Base-by-base conservation (phyloP, 2,329 filamentous ascomycete genomes). In the Blumeriella jaapii region DNA sequence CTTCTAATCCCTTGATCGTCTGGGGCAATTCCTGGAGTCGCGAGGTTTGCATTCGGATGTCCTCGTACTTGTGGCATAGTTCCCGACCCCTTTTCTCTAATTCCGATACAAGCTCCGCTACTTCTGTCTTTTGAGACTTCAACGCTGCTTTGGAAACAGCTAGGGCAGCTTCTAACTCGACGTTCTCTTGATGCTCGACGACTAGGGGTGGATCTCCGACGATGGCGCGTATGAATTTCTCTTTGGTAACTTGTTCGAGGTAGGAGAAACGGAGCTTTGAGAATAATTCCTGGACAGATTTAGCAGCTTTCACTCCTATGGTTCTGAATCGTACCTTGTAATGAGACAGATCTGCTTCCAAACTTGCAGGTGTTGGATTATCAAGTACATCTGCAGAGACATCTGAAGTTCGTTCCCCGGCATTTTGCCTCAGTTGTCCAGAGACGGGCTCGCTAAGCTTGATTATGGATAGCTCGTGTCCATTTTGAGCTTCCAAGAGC, bases 201-300 rank as follows among this genome's bases (percentile, higher is more conserved):
- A 96, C 80, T 11, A 87, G 68, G 0, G 89, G 91, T 31, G 87
- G 85, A 44, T 94, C 83, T 44, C 84, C 85, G 11, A 93, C 85
- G 49, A 96, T 93, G 45, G 83, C 79, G 48, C 86, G 83, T 36
- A 98, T 78, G 59, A 95, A 96, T 54, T 94, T 93, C 59, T 98
- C 91, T 61, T 96, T 98, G 28, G 89, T 96, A 44, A 96, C 86
- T 65, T 96, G 91, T 61, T 98, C 91, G 50, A 95, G 82, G 61
- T 96, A 96, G 46, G 83, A 93, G 65, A 96, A 96, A 49, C 89
- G 84, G 24, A 96, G 70, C 62, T 98, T 96, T 26, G 85, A 81
- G 60, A 96, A 98, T 13, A 96, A 73, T 60, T 95, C 87, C 62
- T 76, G n/a, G n/a, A n/a, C n/a, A n/a, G n/a, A n/a, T n/a, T n/a